Base-by-base conservation (phyloP, 257 asterid genomes). In the Henckelia pumila region DNA sequence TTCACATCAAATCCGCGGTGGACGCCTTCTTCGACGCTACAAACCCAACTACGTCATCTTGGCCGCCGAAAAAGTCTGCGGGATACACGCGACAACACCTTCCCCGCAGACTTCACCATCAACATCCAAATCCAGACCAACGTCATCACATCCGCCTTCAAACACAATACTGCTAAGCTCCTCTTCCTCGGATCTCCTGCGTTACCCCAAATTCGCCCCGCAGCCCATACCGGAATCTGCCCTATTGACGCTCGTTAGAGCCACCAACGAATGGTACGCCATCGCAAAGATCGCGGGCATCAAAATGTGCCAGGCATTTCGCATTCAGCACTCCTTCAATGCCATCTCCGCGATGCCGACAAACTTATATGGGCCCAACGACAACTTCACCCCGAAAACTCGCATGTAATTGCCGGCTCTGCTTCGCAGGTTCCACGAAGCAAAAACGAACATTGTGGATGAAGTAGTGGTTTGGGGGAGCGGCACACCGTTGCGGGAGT, bases 31-130 rank as follows among this genome's bases (percentile, higher is more conserved):
- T 93, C 83, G 77, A 86, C 70, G 68, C 80, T 67, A 86, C 68
- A 78, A 75, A 57, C 97, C 96, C 29, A 73, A 69, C 0, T 85
- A 78, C 81, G 96, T 90, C 61, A 80, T 93, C 88, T 89, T 93
- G 75, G 86, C 95, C 75, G 96, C 97, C 61, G 96, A 96, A 0
- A 90, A 93, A 64, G 99, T 93, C 28, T 97, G 99, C 30, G 99
- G 97, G 8, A 93, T 93, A 79, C 89, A 86, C 84, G 97, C 96
- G 63, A 93, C 78, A 77, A 71, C 71, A 93, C 95, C 30, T 93
- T 82, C 72, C 97, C 99, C 0, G 99, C 96, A 5, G 99, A 90
- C 19, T 88, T 93, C 88, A 85, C 97, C n/a, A 35, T 84, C 77
- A 93, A 93, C 74, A 88, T 93, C 76, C 95, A 86, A 73, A 93